phyloP scores from a whole-genome alignment of 1,139 yeast species.

The Hemisphaericaspora subhashii region DNA sequence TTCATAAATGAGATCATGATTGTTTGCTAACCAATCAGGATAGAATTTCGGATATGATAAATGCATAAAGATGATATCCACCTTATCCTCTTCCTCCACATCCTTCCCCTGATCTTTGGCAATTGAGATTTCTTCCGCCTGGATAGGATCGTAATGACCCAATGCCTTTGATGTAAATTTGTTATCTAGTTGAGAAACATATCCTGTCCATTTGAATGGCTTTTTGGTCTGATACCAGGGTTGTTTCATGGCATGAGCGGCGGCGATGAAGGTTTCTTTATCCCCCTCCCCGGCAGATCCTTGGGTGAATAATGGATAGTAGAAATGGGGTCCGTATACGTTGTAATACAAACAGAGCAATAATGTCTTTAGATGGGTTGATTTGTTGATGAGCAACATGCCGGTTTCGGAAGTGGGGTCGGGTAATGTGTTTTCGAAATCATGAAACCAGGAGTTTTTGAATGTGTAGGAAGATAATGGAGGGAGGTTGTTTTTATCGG shows the following conservation, averaged over 20 bases:
- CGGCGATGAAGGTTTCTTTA: slow-evolving; percentile 67
- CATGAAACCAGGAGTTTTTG: slow-evolving; percentile 46
- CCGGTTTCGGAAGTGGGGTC: slow-evolving; percentile 69
- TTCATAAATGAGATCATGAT: slow-evolving; percentile 44
- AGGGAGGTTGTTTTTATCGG: slow-evolving; percentile 21
- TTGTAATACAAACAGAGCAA: slow-evolving; percentile 58
- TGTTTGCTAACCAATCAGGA: slow-evolving; percentile 49
- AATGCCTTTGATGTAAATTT: slow-evolving; percentile 54
- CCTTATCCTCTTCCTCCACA: slow-evolving; percentile 12
- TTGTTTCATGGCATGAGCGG: slow-evolving; percentile 51
- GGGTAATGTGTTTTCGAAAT: slow-evolving; percentile 57
- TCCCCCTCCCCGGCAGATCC: slow-evolving; percentile 77
- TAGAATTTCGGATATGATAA: slow-evolving; percentile 65
- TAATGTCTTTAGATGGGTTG: slow-evolving; percentile 49
- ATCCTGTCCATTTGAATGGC: slow-evolving; percentile 54
- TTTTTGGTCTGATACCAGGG: slow-evolving; percentile 57
- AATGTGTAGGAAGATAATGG: slow-evolving; percentile 35
- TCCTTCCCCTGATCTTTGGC: too few relatives aligned
- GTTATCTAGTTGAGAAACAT: slow-evolving; percentile 33
- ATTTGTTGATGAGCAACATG: slow-evolving; percentile 56
- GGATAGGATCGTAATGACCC: slow-evolving; percentile 60
- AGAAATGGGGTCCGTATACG: slow-evolving; percentile 57
- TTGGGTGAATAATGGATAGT: slow-evolving; percentile 62
- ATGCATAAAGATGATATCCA: slow-evolving; percentile 51
- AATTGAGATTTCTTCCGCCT: slow-evolving; percentile 19